These are phyloP conservation scores for Pseudozyma sp. DNA, from an alignment of 1,284 basidiomycete genomes.

Conservation along the genomic window DNA sequence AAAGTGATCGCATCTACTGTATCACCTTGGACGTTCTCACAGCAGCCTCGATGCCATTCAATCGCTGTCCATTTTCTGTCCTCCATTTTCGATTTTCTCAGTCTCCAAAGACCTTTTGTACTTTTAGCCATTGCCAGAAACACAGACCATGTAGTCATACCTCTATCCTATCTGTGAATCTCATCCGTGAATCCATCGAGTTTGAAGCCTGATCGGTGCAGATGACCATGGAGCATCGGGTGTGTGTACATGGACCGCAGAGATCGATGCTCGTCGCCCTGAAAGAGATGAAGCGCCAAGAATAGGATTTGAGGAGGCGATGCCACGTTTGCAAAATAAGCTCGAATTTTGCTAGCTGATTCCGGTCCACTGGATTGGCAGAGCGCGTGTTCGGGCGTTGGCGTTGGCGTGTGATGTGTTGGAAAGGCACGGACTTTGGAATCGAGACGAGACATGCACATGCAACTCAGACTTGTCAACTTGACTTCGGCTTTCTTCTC, in stretches of 20 bases:
- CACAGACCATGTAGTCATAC: no score
- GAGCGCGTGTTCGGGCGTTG: not conserved
- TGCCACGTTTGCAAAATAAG: no score
- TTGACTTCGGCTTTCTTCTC: not conserved
- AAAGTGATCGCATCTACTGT: no score
- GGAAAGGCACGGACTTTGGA: not conserved
- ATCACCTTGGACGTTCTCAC: not conserved
- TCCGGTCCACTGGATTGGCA: no score
- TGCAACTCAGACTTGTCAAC: not conserved
- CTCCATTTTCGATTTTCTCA: slow-evolving; percentile 3
- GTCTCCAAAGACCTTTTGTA: slow-evolving; percentile 5
- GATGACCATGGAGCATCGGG: no score
- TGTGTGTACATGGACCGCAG: no score
- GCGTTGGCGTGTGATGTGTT: not conserved
- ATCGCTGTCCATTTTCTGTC: slow-evolving; percentile 1
- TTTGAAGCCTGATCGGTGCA: no score
- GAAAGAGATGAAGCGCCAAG: not conserved
- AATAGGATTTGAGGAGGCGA: no score
- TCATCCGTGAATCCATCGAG: no score
- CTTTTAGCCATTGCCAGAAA: slow-evolving; percentile 10
- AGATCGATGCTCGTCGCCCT: no score
- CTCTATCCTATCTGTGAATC: no score
- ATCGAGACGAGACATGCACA: not conserved
- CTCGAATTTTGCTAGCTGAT: no score
- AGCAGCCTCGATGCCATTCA: not conserved